phyloP scores from a whole-genome alignment of 257 asterid species.

The Solanum medicagineum region DNA sequence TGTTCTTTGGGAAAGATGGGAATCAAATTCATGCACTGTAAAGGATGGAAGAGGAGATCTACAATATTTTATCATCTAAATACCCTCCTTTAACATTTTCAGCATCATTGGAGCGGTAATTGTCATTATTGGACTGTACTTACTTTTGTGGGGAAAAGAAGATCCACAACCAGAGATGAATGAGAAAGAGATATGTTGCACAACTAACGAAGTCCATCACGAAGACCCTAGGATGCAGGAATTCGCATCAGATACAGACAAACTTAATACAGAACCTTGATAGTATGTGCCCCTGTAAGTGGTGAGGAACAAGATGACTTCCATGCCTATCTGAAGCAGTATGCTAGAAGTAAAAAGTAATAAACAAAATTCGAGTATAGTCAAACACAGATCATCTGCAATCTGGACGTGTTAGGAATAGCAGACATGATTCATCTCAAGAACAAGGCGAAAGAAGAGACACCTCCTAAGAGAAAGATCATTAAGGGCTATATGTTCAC shows the following conservation, averaged over 20 bases:
- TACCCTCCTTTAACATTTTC: constrained; percentile 3
- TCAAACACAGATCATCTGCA: not conserved
- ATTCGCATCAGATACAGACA: constrained; percentile 10
- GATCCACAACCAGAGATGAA: constrained; percentile 18
- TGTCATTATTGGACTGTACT: constrained; percentile 48
- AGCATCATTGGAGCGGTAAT: constrained; percentile 54
- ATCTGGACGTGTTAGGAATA: not conserved
- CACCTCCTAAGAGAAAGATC: not conserved
- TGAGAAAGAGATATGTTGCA: constrained; percentile 7
- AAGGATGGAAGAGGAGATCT: not conserved
- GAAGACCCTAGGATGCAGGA: constrained; percentile 14
- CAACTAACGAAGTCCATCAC: not conserved
- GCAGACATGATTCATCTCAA: not conserved
- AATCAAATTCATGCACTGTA: not conserved
- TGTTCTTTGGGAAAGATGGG: not conserved
- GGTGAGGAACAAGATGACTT: not conserved
- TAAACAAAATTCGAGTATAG: not conserved
- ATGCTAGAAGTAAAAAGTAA: not conserved
- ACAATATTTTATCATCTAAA: not conserved
- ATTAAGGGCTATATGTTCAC: not conserved
- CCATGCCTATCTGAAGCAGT: not conserved
- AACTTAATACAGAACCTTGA: constrained; percentile 17
- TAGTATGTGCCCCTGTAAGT: not conserved
- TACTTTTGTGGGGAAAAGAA: constrained; percentile 76
- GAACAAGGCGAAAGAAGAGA: not conserved